Base-by-base conservation (phyloP, 179 eudicot genomes). In the Drosera spatulata region DNA sequence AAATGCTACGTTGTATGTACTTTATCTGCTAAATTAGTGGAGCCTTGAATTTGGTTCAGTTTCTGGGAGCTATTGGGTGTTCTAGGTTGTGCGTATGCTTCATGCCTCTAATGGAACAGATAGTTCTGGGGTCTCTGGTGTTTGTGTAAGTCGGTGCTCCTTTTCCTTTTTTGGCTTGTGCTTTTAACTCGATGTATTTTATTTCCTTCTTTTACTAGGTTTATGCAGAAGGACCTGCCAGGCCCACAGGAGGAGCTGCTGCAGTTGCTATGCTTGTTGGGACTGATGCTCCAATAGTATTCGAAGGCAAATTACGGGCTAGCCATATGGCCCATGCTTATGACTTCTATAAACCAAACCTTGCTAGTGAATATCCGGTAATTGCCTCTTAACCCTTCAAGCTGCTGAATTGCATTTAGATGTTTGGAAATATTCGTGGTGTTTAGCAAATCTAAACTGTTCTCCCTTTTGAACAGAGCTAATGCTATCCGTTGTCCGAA, bases 351-450 rank as follows among this genome's bases (percentile, higher is more conserved):
- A 94, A 94, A 79, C 97, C 99, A 13, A 74, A 89, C 64, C 87
- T 94, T 47, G 95, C 97, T 39, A 94, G 97, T 75, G 97, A 94
- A 87, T 94, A 94, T 79, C 99, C 97, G 55, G 99, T 90, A 82
- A 66, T 67, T 59, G 55, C 56, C 53, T 48, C 47, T 39, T 48
- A 45, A 46, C 5, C 33, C 7, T 53, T 45, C 56, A 44, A 41
- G 50, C 55, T 14, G 37, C 7, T 51, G 15, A 7, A 11, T 2
- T 5, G 15, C 13, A 51, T 4, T 49, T 49, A 7, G 8, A 43
- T 7, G 45, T 43, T 43, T 43, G 45, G 45, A 43, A 4, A 43
- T 43, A 43, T 43, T 43, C 0, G 8, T 43, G 45, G 6, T 43
- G 33, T 22, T 22, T 22, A 22, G 33, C 33, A 22, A 22, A 22